These are phyloP conservation scores for Ustilago trichophora DNA, from an alignment of 1,284 basidiomycete species.

Conservation along the genomic window DNA sequence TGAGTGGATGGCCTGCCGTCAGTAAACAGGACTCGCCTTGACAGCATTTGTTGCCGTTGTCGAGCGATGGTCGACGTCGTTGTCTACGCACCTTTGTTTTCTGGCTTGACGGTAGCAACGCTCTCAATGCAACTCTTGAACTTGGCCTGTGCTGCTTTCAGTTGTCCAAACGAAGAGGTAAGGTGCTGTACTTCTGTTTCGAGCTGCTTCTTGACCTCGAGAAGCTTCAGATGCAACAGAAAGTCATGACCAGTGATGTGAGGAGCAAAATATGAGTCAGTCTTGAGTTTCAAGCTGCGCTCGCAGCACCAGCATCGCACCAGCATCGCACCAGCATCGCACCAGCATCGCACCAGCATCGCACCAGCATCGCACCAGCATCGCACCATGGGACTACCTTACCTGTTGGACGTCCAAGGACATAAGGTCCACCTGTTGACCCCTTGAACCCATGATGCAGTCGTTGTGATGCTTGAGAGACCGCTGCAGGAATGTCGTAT, in stretches of 20 bases:
- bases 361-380: too few relatives aligned
- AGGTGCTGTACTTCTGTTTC: constrained; percentile 88
- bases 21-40: too few relatives aligned
- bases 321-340: too few relatives aligned
- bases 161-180: constrained; percentile 88
- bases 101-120: constrained; percentile 78
- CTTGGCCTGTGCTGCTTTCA: constrained; percentile 90
- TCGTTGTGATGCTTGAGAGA: neutral
- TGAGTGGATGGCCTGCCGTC: too few relatives aligned
- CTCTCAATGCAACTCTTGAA: constrained; percentile 88
- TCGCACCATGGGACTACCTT: too few relatives aligned
- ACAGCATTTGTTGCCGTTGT: too few relatives aligned
- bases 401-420: constrained; percentile 55
- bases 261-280: neutral
- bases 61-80: neutral
- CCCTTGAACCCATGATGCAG: constrained; percentile 45
- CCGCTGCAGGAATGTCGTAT: neutral
- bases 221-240: constrained; percentile 45
- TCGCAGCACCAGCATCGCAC: too few relatives aligned
- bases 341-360: too few relatives aligned
- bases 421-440: constrained; percentile 54
- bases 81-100: constrained; percentile 72
- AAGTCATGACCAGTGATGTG: too few relatives aligned
- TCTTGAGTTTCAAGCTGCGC: too few relatives aligned
- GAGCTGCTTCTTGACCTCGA: constrained; percentile 62